Percentiles rank a stretch among this genome's conserved stretches.
Conservation (phyloP, 768 basidiomycete genomes). For the Kwoniella dendrophila region DNA sequence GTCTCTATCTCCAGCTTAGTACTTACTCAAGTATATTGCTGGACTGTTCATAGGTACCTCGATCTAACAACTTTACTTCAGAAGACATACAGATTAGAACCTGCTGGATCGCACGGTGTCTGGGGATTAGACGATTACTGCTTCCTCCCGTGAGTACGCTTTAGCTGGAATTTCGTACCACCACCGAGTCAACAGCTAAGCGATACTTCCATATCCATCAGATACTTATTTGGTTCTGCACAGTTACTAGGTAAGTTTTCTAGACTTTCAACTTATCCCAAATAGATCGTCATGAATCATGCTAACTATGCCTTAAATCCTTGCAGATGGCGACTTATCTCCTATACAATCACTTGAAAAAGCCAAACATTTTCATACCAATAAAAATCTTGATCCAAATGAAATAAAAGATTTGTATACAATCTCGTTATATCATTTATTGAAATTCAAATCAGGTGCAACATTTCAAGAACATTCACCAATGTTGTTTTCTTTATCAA, state of each 20-base stretch:
- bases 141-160: conserved; percentile 65
- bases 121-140: conserved; percentile 95
- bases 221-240: conserved; percentile 84
- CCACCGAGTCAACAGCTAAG: no score
- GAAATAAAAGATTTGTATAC: conserved; percentile 60
- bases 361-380: conserved; percentile 24
- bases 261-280: not conserved
- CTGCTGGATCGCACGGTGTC: conserved; percentile 95
- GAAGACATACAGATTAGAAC: conserved; percentile 85
- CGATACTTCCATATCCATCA: no score
- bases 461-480: conserved; percentile 59
- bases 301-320: not conserved
- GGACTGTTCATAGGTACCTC: conserved; percentile 69
- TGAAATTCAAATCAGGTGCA: conserved; percentile 38
- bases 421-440: conserved; percentile 33
- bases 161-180: not conserved
- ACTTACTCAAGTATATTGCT: not conserved
- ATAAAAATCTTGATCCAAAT: conserved; percentile 59
- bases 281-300: conserved; percentile 23
- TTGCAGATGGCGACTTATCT: conserved; percentile 23
- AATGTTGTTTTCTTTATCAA: conserved; percentile 80
- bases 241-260: conserved; percentile 62
- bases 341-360: conserved; percentile 33
- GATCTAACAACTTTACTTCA: conserved; percentile 79
- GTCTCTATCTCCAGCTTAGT: no score